phyloP scores from a whole-genome alignment of 108 stramenopile genomes.

The Skeletonema costatum region DNA sequence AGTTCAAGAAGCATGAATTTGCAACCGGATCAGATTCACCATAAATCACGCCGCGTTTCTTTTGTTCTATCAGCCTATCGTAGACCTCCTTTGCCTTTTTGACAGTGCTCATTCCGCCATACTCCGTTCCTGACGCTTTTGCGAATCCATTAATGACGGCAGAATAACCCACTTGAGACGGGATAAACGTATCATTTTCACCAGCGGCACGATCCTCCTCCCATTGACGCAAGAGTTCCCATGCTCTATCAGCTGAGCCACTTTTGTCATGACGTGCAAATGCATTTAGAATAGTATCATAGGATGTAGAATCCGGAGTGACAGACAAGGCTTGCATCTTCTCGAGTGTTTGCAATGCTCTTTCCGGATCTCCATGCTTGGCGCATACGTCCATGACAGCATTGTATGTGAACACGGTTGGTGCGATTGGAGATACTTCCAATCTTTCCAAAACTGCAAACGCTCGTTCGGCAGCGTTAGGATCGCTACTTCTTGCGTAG shows the following conservation, averaged over 20 bases:
- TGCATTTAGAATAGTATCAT: constrained; percentile 43
- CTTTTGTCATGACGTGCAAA: constrained; percentile 29
- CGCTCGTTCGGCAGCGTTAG: constrained; percentile 40
- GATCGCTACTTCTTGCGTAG: constrained; percentile 45
- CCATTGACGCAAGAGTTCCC: constrained; percentile 25
- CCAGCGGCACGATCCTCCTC: constrained; percentile 12
- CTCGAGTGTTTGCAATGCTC: constrained; percentile 35
- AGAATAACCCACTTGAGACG: constrained; percentile 37
- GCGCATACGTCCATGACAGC: constrained; percentile 48
- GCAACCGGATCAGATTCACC: constrained; percentile 28
- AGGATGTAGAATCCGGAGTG: constrained; percentile 32
- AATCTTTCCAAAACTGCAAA: constrained; percentile 44
- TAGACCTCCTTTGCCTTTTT: constrained; percentile 38
- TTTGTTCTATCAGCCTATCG: constrained; percentile 25
- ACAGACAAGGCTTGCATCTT: constrained; percentile 29
- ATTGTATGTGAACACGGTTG: constrained; percentile 44
- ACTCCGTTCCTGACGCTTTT: constrained; percentile 14
- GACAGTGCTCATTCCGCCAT: constrained; percentile 33
- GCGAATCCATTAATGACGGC: constrained; percentile 50
- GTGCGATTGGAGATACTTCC: constrained; percentile 27
- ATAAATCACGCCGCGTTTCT: constrained; percentile 14
- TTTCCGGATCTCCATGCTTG: constrained; percentile 43
- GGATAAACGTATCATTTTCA: constrained; percentile 3
- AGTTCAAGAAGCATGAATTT: constrained; percentile 42
- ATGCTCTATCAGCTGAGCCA: constrained; percentile 38